A percentile compares a stretch with the other conserved stretches of the same genome.
Conservation (phyloP, 371 early-diverging fungal species). For the Cokeromyces recurvatus region DNA sequence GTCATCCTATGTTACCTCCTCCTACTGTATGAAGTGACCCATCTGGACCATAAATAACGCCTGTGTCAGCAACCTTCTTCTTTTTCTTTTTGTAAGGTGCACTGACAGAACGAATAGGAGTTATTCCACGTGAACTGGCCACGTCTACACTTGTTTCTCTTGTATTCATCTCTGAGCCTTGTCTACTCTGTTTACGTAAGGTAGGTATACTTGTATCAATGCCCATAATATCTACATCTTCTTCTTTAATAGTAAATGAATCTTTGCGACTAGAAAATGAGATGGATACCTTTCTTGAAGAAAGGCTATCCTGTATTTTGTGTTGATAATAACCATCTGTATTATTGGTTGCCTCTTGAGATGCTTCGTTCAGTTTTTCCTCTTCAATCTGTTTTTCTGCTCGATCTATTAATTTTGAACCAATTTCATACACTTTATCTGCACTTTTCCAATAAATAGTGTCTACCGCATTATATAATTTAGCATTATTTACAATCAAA, state of each 20-base stretch:
- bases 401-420: constrained; percentile 54
- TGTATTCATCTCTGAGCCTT: constrained; percentile 23
- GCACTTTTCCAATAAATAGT: constrained; percentile 72
- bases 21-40: constrained; percentile 39
- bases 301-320: constrained; percentile 2
- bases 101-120: constrained; percentile 15
- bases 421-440: constrained; percentile 58
- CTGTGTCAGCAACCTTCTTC: constrained; percentile 40
- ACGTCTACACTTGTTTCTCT: constrained; percentile 27
- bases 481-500: constrained; percentile 64
- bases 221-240: constrained; percentile 50
- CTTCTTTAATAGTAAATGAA: constrained; percentile 32
- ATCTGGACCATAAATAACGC: constrained; percentile 40
- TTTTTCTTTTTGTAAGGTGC: constrained; percentile 39
- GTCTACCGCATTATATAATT: constrained; percentile 68
- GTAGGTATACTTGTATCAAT: constrained; percentile 28
- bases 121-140: constrained; percentile 23
- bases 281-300: constrained; percentile 14
- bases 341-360: constrained; percentile 2
- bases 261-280: constrained; percentile 14
- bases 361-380: constrained; percentile 18
- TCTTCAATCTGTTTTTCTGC: constrained; percentile 50
- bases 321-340: neutral
- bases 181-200: constrained; percentile 23
- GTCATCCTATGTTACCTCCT: constrained; percentile 20